phyloP scores from a whole-genome alignment of 345 rosid species.

The Sisymbrium altissimum region DNA sequence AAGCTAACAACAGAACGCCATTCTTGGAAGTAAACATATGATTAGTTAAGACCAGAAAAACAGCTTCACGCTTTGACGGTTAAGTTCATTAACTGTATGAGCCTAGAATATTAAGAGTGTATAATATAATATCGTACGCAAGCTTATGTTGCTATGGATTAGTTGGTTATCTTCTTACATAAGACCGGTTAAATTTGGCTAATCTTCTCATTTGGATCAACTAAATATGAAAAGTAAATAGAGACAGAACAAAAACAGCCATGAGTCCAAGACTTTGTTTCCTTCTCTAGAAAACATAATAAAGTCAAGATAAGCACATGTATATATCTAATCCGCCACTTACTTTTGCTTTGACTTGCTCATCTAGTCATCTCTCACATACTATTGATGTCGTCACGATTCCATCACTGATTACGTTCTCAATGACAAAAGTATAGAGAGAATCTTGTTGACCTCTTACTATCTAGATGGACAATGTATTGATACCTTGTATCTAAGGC shows the following conservation, averaged over 20 bases:
- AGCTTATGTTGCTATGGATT: constrained; percentile 11
- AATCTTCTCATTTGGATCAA: neutral
- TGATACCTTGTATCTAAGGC: neutral
- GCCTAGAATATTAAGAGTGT: neutral
- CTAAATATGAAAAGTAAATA: neutral
- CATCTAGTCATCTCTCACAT: neutral
- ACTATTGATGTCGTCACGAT: neutral
- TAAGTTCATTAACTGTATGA: constrained; percentile 22
- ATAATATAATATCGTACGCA: neutral
- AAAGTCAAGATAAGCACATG: constrained; percentile 14
- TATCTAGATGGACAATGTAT: neutral
- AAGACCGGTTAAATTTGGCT: constrained; percentile 2
- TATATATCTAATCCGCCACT: neutral
- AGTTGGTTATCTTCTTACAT: neutral
- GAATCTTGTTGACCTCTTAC: neutral
- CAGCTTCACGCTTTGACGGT: neutral
- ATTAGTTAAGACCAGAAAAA: neutral
- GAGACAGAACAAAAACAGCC: neutral
- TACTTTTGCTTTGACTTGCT: constrained; percentile 17
- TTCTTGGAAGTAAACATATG: constrained; percentile 58
- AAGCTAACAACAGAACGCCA: constrained; percentile 59
- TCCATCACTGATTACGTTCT: constrained; percentile 26
- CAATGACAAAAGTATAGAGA: neutral
- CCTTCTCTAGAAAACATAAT: constrained; percentile 5
- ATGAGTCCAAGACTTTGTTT: constrained; percentile 4